These are phyloP conservation scores for Ilyonectria mors-panacis DNA, from an alignment of 2,329 filamentous ascomycete genomes.

Conservation along the genomic window DNA sequence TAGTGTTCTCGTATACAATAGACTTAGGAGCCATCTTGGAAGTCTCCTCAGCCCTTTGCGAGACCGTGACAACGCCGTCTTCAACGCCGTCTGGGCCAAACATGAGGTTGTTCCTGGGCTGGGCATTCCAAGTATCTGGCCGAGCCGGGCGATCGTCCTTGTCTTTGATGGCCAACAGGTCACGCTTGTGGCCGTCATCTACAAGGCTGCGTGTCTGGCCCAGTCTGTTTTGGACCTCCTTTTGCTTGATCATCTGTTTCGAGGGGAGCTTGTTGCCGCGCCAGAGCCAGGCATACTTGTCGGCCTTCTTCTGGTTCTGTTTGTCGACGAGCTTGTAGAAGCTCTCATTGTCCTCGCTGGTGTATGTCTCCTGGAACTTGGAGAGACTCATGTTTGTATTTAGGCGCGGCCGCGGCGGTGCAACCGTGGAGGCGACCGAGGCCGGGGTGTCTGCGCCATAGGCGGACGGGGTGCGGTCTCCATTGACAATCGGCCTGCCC, in stretches of 20 bases:
- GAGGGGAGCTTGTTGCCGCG: constrained; percentile 87
- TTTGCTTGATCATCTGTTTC: constrained; percentile 82
- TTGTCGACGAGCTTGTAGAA: constrained; percentile 94
- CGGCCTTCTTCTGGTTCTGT: constrained; percentile 86
- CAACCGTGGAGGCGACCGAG: constrained; percentile 63
- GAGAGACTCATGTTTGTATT: constrained; percentile 86
- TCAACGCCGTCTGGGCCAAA: constrained; percentile 79
- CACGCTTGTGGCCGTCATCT: constrained; percentile 71
- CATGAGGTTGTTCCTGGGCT: constrained; percentile 89
- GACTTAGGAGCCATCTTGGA: constrained; percentile 84
- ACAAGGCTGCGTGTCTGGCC: constrained; percentile 61
- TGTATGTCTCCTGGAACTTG: constrained; percentile 93
- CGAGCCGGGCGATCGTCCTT: constrained; percentile 80
- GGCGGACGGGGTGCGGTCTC: constrained; percentile 72
- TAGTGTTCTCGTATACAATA: constrained; percentile 87
- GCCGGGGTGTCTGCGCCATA: constrained; percentile 83
- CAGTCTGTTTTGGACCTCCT: constrained; percentile 71
- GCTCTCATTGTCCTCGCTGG: constrained; percentile 97
- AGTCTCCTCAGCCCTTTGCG: constrained; percentile 76
- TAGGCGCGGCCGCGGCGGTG: constrained; percentile 63
- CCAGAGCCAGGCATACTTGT: constrained; percentile 93
- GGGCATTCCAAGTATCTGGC: constrained; percentile 81
- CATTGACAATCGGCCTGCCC: constrained; percentile 46
- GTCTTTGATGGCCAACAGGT: constrained; percentile 76
- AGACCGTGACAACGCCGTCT: constrained; percentile 72